A percentile compares a stretch with the other conserved stretches of the same genome.
These are phyloP conservation scores for Lojkania enalia DNA, from an alignment of 2,329 filamentous ascomycete species.

Conservation along the genomic window DNA sequence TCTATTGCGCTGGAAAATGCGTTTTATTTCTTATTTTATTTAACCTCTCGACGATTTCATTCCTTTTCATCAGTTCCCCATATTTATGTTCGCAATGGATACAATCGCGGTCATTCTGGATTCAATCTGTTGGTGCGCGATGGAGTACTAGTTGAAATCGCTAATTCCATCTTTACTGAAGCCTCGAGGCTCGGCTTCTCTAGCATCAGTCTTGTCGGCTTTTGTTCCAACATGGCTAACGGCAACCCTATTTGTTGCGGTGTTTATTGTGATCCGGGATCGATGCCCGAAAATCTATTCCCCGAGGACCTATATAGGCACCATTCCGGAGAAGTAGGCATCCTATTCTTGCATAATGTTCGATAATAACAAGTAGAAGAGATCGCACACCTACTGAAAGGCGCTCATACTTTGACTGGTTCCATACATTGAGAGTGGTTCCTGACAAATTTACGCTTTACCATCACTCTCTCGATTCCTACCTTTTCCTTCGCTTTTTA, in stretches of 20 bases:
- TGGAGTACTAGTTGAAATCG: background rate
- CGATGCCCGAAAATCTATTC: conserved; percentile 51
- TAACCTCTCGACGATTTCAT: background rate
- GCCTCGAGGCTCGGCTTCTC: conserved; percentile 36
- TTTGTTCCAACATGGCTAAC: conserved; percentile 39
- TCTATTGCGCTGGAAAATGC: no score
- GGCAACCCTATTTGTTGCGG: conserved; percentile 33
- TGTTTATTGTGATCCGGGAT: conserved; percentile 48
- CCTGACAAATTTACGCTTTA: conserved; percentile 81
- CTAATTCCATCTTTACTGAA: conserved; percentile 17
- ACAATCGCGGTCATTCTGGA: background rate
- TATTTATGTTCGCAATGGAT: background rate
- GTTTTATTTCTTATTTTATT: background rate
- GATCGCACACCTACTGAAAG: conserved; percentile 46
- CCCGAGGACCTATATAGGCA: conserved; percentile 51
- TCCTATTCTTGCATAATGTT: background rate
- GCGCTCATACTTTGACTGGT: conserved; percentile 45
- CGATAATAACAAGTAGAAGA: conserved; percentile 20
- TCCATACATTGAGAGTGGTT: conserved; percentile 55
- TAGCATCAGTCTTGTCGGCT: conserved; percentile 38
- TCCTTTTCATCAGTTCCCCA: background rate
- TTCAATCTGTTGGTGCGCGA: background rate
- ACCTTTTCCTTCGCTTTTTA: conserved; percentile 86
- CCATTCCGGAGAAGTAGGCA: conserved; percentile 42
- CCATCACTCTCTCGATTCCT: conserved; percentile 90